Evolutionary conservation across 345 rosid genomes (phyloP), one percentile per base, ranked within the genome.

Genomic region (Citrus unshiu): DNA sequence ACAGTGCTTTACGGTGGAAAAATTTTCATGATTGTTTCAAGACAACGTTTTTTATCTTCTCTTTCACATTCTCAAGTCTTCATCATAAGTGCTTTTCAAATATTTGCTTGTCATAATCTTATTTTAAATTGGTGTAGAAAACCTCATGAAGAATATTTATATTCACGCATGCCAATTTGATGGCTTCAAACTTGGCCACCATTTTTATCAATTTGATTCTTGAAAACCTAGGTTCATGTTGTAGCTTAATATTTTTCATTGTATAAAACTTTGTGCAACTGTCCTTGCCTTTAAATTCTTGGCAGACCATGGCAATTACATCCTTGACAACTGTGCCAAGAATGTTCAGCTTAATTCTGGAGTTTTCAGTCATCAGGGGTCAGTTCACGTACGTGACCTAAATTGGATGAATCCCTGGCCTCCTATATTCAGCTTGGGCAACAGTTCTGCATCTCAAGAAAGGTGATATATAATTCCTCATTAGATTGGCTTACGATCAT

Each of bases 321-420:
- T 95, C 76, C 97, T 92, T 35, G 88, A 80, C 75, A 91, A 95
- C 82, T 92, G 97, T 88, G 84, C 69, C 40, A 81, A 78, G 83
- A 95, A 90, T 72, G 81, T 88, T 32, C 68, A 81, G 54, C 84
- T 90, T 61, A 91, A 92, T 83, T 77, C 88, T 63, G 76, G 85
- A 70, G 80, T 87, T 27, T 80, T 90, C 57, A 80, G 85, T 72
- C 83, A 66, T 78, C 78, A 64, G 64, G 89, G 89, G 76, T 70
- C 74, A 13, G 80, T 93, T 76, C 72, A 81, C 84, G 91, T 93
- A 22, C 87, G 96, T 67, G 91, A 92, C 82, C 99, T 95, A 73
- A 83, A 95, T 85, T 95, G 96, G 99, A 43, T 74, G 73, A 81
- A 81, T 64, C 58, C 86, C 40, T 93, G 97, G 98, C 99, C 98